phyloP scores from a whole-genome alignment of 106 monocot genomes.

The Phalaenopsis equestris region DNA sequence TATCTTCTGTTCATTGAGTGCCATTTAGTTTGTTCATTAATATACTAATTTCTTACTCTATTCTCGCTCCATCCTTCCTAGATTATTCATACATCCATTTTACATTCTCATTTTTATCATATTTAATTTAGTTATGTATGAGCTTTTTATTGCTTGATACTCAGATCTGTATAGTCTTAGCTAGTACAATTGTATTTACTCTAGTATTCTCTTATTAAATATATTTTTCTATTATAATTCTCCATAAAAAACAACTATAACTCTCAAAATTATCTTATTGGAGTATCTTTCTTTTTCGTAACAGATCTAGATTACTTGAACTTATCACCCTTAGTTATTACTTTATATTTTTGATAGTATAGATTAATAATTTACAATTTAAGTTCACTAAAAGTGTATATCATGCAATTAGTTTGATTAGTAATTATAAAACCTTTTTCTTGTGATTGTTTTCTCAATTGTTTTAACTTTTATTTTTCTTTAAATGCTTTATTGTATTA shows the following conservation, averaged over 20 bases:
- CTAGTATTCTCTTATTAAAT: background rate
- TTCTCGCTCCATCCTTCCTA: background rate
- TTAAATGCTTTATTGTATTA: background rate
- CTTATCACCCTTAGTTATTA: background rate
- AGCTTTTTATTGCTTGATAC: background rate
- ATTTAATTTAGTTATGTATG: background rate
- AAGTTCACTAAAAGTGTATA: background rate
- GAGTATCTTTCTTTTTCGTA: background rate
- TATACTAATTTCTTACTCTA: background rate
- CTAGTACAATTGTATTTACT: background rate
- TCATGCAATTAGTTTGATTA: background rate
- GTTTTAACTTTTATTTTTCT: background rate
- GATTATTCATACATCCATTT: background rate
- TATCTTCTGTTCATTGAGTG: background rate
- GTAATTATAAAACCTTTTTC: background rate
- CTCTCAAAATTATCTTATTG: background rate
- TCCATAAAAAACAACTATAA: background rate
- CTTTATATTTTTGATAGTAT: background rate
- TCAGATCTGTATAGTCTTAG: background rate
- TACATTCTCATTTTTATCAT: background rate
- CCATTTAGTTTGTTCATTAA: background rate
- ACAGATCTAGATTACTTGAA: background rate
- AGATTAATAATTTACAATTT: background rate
- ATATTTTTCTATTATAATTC: background rate
- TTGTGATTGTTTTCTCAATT: background rate